These are phyloP conservation scores for Bretziella fagacearum DNA, from an alignment of 2,329 filamentous ascomycete genomes.

Conservation along the genomic window DNA sequence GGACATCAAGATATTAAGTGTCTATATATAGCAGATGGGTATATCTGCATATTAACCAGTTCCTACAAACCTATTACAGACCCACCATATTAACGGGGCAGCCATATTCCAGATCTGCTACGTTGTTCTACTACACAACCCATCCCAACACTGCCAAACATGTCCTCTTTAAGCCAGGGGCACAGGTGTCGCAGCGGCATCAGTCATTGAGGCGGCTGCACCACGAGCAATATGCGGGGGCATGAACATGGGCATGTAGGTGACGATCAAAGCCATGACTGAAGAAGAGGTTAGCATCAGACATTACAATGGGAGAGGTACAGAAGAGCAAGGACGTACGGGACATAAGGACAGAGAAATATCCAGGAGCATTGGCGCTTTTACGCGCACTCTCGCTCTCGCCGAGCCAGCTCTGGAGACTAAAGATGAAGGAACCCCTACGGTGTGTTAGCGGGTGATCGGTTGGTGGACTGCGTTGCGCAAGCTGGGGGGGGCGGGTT, in stretches of 20 bases:
- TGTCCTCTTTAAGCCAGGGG: slow-evolving; percentile 1
- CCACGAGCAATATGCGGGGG: slow-evolving; percentile 17
- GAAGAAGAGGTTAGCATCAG: slow-evolving; percentile 2
- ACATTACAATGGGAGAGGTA: neutral
- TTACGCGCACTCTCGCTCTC: slow-evolving; percentile 53
- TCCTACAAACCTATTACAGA: too few species aligned
- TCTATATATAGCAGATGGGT: slow-evolving; percentile 10
- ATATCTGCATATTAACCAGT: slow-evolving; percentile 6
- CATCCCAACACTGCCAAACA: neutral
- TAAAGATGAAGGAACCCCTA: slow-evolving; percentile 57
- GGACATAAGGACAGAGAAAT: slow-evolving; percentile 64
- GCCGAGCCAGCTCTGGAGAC: slow-evolving; percentile 59
- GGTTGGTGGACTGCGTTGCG: neutral
- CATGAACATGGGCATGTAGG: slow-evolving; percentile 35
- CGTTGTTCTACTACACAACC: neutral
- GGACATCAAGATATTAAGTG: neutral
- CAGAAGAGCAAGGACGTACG: slow-evolving; percentile 42
- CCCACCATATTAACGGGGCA: too few species aligned
- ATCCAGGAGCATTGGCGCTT: slow-evolving; percentile 47
- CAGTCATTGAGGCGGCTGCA: neutral
- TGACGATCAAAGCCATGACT: slow-evolving; percentile 44
- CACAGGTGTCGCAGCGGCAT: slow-evolving; percentile 4
- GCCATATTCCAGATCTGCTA: neutral
- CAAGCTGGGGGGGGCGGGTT: neutral
- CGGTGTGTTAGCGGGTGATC: neutral